Percentiles rank a stretch among this genome's conserved stretches.
phyloP scores from a whole-genome alignment of 2,329 filamentous ascomycete genomes.

The Cercospora sp. region DNA sequence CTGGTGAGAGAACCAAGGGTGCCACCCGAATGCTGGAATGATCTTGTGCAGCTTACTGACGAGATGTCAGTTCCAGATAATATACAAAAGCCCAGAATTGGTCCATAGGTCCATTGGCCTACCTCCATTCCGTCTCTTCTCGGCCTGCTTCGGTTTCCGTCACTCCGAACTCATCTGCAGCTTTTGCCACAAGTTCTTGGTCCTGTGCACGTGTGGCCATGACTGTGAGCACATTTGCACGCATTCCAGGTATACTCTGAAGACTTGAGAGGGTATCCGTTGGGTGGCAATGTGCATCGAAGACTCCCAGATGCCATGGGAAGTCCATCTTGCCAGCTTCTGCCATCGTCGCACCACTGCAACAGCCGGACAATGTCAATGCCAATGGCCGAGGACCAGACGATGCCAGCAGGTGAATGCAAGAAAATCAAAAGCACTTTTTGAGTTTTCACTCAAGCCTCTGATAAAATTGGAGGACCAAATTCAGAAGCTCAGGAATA shows the following conservation, averaged over 20 bases:
- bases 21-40: conserved; percentile 80
- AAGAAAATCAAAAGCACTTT: background rate
- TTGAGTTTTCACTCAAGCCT: background rate
- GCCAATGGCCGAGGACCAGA: background rate
- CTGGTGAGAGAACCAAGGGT: conserved; percentile 82
- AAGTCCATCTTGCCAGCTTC: conserved; percentile 40
- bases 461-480: background rate
- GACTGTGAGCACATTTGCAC: conserved; percentile 64
- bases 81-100: background rate
- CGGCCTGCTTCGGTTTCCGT: conserved; percentile 26
- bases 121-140: conserved; percentile 36
- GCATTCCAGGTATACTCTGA: conserved; percentile 62
- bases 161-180: conserved; percentile 59
- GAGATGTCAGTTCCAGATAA: background rate
- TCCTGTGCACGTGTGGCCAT: conserved; percentile 78
- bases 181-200: conserved; percentile 67
- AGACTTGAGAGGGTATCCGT: conserved; percentile 72
- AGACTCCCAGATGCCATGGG: conserved; percentile 70
- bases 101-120: conserved; percentile 30
- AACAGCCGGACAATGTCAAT: background rate
- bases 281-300: conserved; percentile 81
- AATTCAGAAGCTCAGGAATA: background rate
- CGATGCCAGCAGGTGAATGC: background rate
- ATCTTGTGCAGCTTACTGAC: conserved; percentile 45
- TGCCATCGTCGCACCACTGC: conserved; percentile 21